These are phyloP conservation scores for Firmiana major DNA, from an alignment of 345 rosid species.

Conservation along the genomic window DNA sequence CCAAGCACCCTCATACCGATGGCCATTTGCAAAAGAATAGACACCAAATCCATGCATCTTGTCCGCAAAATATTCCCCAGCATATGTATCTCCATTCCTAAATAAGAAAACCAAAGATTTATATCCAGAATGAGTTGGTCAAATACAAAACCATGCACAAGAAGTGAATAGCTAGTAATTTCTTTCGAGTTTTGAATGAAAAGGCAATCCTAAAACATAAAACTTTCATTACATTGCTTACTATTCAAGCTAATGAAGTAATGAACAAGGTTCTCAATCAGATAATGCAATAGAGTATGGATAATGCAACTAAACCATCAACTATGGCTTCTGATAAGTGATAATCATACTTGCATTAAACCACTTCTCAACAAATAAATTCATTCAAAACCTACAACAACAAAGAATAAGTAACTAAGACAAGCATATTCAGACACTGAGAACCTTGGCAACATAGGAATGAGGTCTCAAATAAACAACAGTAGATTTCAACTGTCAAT, in stretches of 20 bases:
- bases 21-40: conserved; percentile 83
- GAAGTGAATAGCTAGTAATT: neutral
- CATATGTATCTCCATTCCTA: conserved; percentile 89
- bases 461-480: neutral
- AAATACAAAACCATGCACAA: neutral
- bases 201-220: neutral
- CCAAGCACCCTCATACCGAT: conserved; percentile 93
- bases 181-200: neutral
- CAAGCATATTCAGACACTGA: neutral
- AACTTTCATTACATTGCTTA: neutral
- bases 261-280: neutral
- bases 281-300: neutral
- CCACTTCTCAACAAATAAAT: neutral
- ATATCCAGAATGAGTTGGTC: neutral
- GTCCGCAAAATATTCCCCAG: conserved; percentile 97
- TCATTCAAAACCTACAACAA: neutral
- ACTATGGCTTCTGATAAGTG: too few relatives aligned
- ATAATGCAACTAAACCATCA: neutral
- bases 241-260: neutral
- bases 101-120: neutral
- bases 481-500: neutral
- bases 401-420: too few relatives aligned
- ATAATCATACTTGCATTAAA: neutral
- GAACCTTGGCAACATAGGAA: neutral
- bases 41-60: conserved; percentile 98